phyloP scores from a whole-genome alignment of 2,329 filamentous ascomycete genomes.

The Rutstroemia sp. region DNA sequence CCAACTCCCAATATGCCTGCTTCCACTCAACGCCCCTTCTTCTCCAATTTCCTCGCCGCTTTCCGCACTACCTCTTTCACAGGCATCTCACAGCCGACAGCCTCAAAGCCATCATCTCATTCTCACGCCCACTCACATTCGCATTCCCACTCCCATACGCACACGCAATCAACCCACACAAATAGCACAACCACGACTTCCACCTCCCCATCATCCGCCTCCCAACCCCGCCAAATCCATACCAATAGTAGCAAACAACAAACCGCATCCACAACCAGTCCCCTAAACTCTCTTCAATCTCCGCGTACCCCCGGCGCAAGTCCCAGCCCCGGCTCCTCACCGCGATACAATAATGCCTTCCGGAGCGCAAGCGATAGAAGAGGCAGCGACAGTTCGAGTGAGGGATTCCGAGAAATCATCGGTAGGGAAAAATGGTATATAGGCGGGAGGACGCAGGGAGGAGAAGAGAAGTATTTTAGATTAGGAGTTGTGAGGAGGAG shows the following conservation, averaged over 20 bases:
- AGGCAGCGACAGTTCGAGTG: slow-evolving; percentile 67
- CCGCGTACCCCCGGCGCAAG: background rate
- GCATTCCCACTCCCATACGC: background rate
- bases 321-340: background rate
- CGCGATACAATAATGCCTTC: background rate
- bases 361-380: slow-evolving; percentile 28
- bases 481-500: slow-evolving; percentile 67
- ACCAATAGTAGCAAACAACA: slow-evolving; percentile 1
- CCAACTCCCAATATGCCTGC: slow-evolving; percentile 10
- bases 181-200: too few relatives aligned
- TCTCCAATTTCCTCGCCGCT: slow-evolving; percentile 30
- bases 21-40: slow-evolving; percentile 29
- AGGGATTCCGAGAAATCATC: slow-evolving; percentile 66
- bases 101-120: slow-evolving; percentile 24
- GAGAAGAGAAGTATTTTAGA: slow-evolving; percentile 79
- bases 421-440: slow-evolving; percentile 78
- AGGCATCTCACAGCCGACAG: slow-evolving; percentile 15
- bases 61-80: slow-evolving; percentile 23
- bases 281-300: background rate
- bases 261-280: slow-evolving; percentile 21
- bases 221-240: slow-evolving; percentile 6
- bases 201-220: background rate
- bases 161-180: too few relatives aligned
- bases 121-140: slow-evolving; percentile 21
- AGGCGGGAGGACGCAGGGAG: slow-evolving; percentile 64